phyloP scores from a whole-genome alignment of 116 monocot genomes.

The Papilionanthe hybrid region DNA sequence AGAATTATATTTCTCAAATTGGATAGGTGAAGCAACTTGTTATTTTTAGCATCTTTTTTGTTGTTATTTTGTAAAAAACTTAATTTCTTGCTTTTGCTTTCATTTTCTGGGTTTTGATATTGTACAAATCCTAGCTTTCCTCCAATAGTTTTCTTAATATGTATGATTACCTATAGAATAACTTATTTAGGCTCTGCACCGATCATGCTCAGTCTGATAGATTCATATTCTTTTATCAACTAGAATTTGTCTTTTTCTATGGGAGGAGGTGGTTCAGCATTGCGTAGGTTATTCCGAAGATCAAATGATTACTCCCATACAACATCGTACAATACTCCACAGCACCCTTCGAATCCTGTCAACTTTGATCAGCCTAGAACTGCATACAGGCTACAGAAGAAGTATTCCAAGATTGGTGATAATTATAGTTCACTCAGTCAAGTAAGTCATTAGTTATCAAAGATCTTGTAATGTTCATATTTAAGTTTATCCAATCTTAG shows the following conservation, averaged over 20 bases:
- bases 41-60: neutral
- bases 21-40: neutral
- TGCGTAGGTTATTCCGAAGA: neutral
- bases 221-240: neutral
- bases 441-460: slow-evolving; percentile 18
- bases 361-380: slow-evolving; percentile 22
- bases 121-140: neutral
- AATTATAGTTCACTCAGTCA: slow-evolving; percentile 44
- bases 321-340: slow-evolving; percentile 14
- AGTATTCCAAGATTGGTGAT: slow-evolving; percentile 50
- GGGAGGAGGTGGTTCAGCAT: slow-evolving; percentile 50
- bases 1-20: neutral
- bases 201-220: neutral
- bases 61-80: neutral
- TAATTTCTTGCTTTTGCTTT: neutral
- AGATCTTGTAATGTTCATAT: neutral
- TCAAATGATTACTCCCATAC: slow-evolving; percentile 8
- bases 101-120: neutral
- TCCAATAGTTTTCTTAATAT: neutral
- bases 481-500: neutral
- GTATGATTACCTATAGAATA: neutral
- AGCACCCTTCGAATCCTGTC: slow-evolving; percentile 22
- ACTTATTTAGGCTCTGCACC: neutral
- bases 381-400: slow-evolving; percentile 24
- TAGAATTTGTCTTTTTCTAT: slow-evolving; percentile 16